Evolutionary conservation across 768 basidiomycete species (phyloP), one percentile per base, ranked within the genome.

Genomic region (Rhizopogon roseolus): DNA sequence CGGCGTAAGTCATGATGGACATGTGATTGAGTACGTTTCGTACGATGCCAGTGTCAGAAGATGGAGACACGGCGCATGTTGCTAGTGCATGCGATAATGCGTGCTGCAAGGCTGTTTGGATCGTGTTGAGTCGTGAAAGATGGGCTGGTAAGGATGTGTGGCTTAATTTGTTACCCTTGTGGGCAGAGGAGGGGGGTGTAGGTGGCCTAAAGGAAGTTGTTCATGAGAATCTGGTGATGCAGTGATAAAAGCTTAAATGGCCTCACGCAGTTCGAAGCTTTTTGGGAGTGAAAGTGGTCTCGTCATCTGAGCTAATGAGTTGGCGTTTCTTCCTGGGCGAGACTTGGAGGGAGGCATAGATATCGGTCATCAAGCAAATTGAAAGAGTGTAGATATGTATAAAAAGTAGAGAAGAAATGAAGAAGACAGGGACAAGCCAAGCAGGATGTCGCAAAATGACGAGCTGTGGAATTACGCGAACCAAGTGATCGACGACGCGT

Each of bases 1-100:
- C 89, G 34, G 81, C 64, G 65, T 90, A 90, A 27, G 84, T 84
- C 48, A 75, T 75, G 44, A 90, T 67, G 37, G 90, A 86, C 46
- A 87, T 64, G 62, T 91, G 84, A 61, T 89, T 92, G 44, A 93
- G 76, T 19, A 93, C 88, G 65, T 86, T 90, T 56, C 82, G 81
- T 14, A 92, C 77, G 57, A 85, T 73, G 40, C 89, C 88, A 2
- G 85, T 88, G 62, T 90, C 89, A 6, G 85, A 77, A 11, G 81
- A 78, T 5, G 89, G 90, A 11, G 90, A 84, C 32, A 87, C 80
- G 29, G 88, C 89, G 58, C 84, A 89, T 11, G 90, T 89, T 5
- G 90, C 90, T 28, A 93, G 79, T 8, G 89, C 88, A 71, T 90
- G 88, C 2, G 91, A 90, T 52, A 93, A 77, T 48, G 91, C 90